Percentiles rank a stretch among this genome's conserved stretches.
Evolutionary conservation across 352 stramenopile species (phyloP).

Genomic region (Phytophthora multivora): DNA sequence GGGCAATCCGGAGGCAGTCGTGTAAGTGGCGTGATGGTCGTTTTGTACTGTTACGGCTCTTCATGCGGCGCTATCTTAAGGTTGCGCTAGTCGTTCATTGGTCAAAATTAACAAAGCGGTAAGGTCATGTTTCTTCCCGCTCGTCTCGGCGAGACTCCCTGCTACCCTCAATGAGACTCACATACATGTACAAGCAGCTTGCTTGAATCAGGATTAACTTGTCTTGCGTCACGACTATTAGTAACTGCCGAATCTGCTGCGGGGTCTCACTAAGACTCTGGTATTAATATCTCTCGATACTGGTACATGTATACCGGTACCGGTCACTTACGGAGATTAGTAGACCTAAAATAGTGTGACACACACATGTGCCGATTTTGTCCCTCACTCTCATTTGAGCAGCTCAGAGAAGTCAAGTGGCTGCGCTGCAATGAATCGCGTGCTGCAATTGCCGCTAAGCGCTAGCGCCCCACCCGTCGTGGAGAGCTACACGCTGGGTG

Average conservation of each 20-base stretch:
- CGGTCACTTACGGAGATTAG: background rate
- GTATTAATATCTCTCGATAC: too few species aligned
- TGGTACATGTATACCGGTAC: too few species aligned
- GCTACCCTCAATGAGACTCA: too few species aligned
- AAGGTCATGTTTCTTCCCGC: background rate
- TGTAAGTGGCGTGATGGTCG: background rate
- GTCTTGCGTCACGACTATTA: too few species aligned
- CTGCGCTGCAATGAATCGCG: conserved; percentile 49
- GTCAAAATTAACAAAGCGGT: background rate
- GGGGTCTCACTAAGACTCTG: too few species aligned
- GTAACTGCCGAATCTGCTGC: too few species aligned
- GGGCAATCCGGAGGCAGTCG: too few species aligned
- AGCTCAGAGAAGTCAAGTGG: conserved; percentile 13
- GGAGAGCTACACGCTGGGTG: conserved; percentile 83
- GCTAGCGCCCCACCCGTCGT: conserved; percentile 50
- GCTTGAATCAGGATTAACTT: too few species aligned
- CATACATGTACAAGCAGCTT: too few species aligned
- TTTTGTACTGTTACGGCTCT: conserved; percentile 11
- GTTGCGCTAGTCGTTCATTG: background rate
- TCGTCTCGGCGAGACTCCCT: too few species aligned
- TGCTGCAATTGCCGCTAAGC: conserved; percentile 67
- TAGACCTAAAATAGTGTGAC: conserved; percentile 6
- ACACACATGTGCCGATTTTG: conserved; percentile 27
- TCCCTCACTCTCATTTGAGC: conserved; percentile 16
- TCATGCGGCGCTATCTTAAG: conserved; percentile 18